A percentile compares a stretch with the other conserved stretches of the same genome.
Evolutionary conservation across 345 rosid genomes (phyloP).

Genomic region (Excoecaria cochinchinensis): DNA sequence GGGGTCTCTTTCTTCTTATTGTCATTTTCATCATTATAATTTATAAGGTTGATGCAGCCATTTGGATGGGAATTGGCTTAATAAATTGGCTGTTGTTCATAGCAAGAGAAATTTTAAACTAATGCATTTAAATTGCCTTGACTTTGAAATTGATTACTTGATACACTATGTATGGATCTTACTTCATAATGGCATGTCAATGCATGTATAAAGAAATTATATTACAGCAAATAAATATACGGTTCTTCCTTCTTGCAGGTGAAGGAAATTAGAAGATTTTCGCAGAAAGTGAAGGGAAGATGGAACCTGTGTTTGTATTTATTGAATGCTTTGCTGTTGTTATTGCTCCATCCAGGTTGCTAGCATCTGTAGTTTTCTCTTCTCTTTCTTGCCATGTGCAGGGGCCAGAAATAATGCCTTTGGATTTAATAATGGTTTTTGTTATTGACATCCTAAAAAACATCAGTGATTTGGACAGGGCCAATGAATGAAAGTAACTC

Average conservation of each 20-base stretch:
- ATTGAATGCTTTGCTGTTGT: conserved; percentile 12
- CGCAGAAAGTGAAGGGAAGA: conserved; percentile 19
- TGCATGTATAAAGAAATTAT: neutral
- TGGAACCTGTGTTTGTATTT: neutral
- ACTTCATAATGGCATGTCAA: neutral
- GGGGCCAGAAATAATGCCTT: conserved; percentile 19
- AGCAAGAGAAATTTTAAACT: neutral
- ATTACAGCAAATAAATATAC: neutral
- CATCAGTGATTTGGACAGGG: conserved; percentile 14
- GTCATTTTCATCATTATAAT: neutral
- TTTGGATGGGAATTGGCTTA: neutral
- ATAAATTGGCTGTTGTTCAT: neutral
- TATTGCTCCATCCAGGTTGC: conserved; percentile 5
- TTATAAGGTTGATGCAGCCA: neutral
- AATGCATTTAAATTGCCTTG: neutral
- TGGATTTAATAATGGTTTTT: conserved; percentile 14
- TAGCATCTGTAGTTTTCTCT: neutral
- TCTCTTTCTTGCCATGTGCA: conserved; percentile 9
- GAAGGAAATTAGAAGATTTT: conserved; percentile 15
- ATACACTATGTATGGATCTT: neutral
- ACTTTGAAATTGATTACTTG: neutral
- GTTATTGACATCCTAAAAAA: conserved; percentile 16
- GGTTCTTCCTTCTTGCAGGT: conserved; percentile 23
- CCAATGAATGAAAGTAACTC: conserved; percentile 17
- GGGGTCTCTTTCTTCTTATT: conserved; percentile 3